Evolutionary conservation across 2,329 filamentous ascomycete species (phyloP), one percentile per base, ranked within the genome.

Genomic region (Neurospora sp.): DNA sequence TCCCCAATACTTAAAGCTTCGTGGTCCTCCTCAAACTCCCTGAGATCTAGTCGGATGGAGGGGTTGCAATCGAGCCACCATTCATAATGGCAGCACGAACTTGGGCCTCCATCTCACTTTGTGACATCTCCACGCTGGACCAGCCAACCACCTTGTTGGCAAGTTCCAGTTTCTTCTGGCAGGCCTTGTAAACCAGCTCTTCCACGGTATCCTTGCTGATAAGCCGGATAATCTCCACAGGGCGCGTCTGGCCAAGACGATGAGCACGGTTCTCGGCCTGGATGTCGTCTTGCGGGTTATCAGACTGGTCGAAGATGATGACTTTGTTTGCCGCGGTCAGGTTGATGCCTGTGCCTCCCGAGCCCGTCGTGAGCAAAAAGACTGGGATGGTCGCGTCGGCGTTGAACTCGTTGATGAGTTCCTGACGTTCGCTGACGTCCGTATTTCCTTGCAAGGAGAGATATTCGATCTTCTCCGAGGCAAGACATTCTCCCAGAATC

Each of bases 221-320:
- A 1, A 99, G 85, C 38, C 93, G 86, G 52, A 97, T 89, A 52
- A 99, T 91, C 78, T 99, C 95, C 1, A 99, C 96, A 41, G 95
- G 91, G 17, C 92, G 85, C 38, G 88, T 94, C 82, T 99, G 96
- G 0, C 96, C 96, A 8, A 99, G 92, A 15, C 96, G 91, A 81
- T 99, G 96, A 0, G 96, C 96, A 19, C 96, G 90, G 79, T 99
- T 98, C 83, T 98, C 96, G 0, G 96, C 96, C 79, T 99, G 96
- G n/a, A 97, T 89, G 77, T 99, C 96, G 75, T 98, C 95, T 78
- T 99, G 96, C 0, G 96, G 96, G 75, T 99, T 99, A 82, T 97
- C 97, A n/a, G 90, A 92, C 73, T 92, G 91, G 80, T 99, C 96
- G 78, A 98, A 97, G 76, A 99, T 96, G 80, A 99, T 88, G 75